Percentiles rank a stretch among this genome's conserved stretches.
These are phyloP conservation scores for Malassezia nana DNA, from an alignment of 1,284 basidiomycete species.

Conservation along the genomic window DNA sequence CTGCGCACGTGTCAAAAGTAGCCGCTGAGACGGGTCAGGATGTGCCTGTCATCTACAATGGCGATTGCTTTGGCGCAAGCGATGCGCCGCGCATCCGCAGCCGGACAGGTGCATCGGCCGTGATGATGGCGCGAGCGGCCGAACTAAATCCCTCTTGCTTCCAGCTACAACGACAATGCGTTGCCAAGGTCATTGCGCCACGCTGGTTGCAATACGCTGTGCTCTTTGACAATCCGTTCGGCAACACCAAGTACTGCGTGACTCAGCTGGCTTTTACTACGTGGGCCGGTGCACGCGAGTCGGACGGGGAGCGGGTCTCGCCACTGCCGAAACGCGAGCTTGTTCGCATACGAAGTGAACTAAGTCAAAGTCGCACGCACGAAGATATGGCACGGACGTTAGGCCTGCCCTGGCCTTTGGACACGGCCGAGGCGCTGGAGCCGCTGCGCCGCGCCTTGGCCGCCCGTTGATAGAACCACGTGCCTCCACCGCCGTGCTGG, in stretches of 20 bases:
- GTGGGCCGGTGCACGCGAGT: conserved; percentile 7
- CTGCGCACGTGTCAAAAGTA: conserved; percentile 63
- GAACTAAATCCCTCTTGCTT: conserved; percentile 89
- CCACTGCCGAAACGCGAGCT: conserved; percentile 12
- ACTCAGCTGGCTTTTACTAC: conserved; percentile 48
- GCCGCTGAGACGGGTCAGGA: conserved; percentile 51
- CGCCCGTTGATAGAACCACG: not conserved
- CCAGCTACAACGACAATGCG: conserved; percentile 50
- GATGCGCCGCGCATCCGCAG: conserved; percentile 67
- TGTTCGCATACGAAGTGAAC: not conserved
- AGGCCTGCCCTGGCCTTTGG: conserved; percentile 7
- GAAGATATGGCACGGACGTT: conserved; percentile 11
- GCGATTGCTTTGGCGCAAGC: conserved; percentile 71
- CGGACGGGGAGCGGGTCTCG: conserved; percentile 4
- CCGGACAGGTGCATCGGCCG: conserved; percentile 64
- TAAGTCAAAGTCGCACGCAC: conserved; percentile 7
- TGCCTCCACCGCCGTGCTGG: not conserved
- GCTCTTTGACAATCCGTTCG: conserved; percentile 60
- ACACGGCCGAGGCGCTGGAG: not conserved
- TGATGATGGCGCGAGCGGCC: conserved; percentile 91
- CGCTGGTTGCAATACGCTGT: conserved; percentile 34
- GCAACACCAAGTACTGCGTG: conserved; percentile 84
- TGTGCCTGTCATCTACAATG: conserved; percentile 83
- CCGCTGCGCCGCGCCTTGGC: not conserved
- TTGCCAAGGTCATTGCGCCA: conserved; percentile 34